Base-by-base conservation (phyloP, 2,329 filamentous ascomycete genomes). In the Xylaria sp. region DNA sequence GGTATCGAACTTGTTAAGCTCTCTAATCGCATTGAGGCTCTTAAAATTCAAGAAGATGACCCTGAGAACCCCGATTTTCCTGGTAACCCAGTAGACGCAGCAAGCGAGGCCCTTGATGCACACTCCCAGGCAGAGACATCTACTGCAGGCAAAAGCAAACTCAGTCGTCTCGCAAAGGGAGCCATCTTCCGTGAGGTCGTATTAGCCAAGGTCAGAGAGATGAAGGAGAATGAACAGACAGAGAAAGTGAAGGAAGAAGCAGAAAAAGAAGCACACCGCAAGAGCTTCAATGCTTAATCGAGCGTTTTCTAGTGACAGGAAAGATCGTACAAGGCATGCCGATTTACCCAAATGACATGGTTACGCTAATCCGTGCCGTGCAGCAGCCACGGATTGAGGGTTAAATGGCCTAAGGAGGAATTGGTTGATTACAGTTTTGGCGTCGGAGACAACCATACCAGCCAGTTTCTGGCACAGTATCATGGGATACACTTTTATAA, bases 1-100 rank as follows among this genome's bases (percentile, higher is more conserved):
- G 95, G 94, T 76, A 97, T 99, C 83, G 93, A 98, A 82, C 91
- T 97, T 77, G 92, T 98, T 85, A 98, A 97, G 83, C 89, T 99
- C 63, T 90, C 93, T 73, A 98, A 98, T 83, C 93, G 95, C 72
- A 98, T 99, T 83, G 93, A 97, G 80, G 88, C 92, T 37, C 91
- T 99, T 83, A 97, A 94, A 83, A 91, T 97, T 84, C 92, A 96
- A 80, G 94, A 97, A 77, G 94, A 97, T 72, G 93, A 92, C 72
- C 84, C 85, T 5, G 90, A 96, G 68, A 90, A 93, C 73, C 91
- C 92, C 66, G 90, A 91, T 68, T 90, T 94, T 77, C 89, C 90
- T 32, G 86, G 87, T 61, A 88, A 92, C 74, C 79, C 89, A 42
- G 83, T 85, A 48, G 82, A 87, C 61, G 88, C 90, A 42, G 87